phyloP scores from a whole-genome alignment of 2,329 filamentous ascomycete species.

The Aureobasidium subglaciale region DNA sequence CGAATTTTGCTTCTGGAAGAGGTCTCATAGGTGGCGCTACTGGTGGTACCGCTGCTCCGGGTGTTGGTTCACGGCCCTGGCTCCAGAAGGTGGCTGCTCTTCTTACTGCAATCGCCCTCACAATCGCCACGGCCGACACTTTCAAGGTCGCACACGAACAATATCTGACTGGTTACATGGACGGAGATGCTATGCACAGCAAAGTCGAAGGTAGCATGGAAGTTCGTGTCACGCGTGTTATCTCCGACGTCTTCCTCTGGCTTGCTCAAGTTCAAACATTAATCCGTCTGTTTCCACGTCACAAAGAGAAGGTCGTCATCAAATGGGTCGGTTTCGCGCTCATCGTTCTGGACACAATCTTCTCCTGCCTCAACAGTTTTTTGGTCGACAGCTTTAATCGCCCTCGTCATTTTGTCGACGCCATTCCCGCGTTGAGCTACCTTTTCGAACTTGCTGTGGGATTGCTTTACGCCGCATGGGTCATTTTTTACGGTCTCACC shows the following conservation, averaged over 20 bases:
- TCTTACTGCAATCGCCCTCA: constrained; percentile 70
- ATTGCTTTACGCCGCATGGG: constrained; percentile 84
- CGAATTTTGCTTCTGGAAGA: constrained; percentile 53
- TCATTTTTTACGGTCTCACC: constrained; percentile 86
- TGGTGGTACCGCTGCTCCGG: constrained; percentile 59
- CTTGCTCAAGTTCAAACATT: constrained; percentile 94
- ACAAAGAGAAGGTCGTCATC: constrained; percentile 96
- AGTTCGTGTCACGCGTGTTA: constrained; percentile 81
- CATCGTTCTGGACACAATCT: constrained; percentile 83
- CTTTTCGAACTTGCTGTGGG: constrained; percentile 83
- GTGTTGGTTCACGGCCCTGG: constrained; percentile 87
- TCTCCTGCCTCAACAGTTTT: constrained; percentile 88
- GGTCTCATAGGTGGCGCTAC: constrained; percentile 80
- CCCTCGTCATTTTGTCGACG: constrained; percentile 74
- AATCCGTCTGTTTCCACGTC: constrained; percentile 89
- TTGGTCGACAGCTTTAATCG: constrained; percentile 51
- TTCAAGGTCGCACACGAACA: constrained; percentile 77
- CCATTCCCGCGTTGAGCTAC: constrained; percentile 84
- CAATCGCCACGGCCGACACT: constrained; percentile 86
- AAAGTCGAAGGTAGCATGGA: constrained; percentile 78
- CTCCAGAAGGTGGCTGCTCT: constrained; percentile 66
- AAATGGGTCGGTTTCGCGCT: constrained; percentile 97
- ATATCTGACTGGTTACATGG: constrained; percentile 71
- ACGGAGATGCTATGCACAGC: constrained; percentile 66
- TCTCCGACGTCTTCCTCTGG: constrained; percentile 96